Conservation (phyloP, 208 protist species). For the Leishmania braziliensis region DNA sequence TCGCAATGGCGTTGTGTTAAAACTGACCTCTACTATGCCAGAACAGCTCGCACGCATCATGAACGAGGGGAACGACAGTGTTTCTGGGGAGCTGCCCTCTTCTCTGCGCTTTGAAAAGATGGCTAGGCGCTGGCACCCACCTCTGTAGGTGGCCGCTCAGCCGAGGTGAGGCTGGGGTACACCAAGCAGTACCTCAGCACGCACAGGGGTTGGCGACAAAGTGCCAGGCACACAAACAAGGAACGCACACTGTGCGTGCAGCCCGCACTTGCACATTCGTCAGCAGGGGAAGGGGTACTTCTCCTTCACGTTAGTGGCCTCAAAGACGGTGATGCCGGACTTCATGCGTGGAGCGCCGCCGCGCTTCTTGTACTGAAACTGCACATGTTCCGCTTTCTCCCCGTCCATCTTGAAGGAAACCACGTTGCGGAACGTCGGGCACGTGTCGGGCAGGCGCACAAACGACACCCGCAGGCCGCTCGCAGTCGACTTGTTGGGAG, state of each 20-base stretch:
- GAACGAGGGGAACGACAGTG: not conserved
- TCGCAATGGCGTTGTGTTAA: not conserved
- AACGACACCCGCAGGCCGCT: constrained; percentile 39
- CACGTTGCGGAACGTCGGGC: constrained; percentile 36
- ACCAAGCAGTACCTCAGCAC: not conserved
- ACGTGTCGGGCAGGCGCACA: constrained; percentile 32
- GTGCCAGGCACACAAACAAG: not conserved
- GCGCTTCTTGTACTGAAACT: constrained; percentile 53
- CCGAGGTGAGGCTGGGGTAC: not conserved
- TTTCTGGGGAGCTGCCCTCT: not conserved
- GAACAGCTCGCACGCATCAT: not conserved
- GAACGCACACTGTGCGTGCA: not conserved
- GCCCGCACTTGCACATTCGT: not conserved
- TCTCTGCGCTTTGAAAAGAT: not conserved
- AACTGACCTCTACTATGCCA: not conserved
- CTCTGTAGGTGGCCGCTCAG: not conserved
- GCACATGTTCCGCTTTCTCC: constrained; percentile 14
- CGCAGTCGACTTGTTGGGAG: constrained; percentile 19
- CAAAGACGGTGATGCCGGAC: constrained; percentile 31
- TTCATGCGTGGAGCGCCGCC: constrained; percentile 28
- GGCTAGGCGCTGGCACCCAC: not conserved
- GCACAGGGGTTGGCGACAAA: not conserved
- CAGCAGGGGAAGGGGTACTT: constrained; percentile 32
- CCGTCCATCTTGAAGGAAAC: constrained; percentile 21
- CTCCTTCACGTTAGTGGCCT: constrained; percentile 33